Base-by-base conservation (phyloP, 768 basidiomycete species). In the Collybia nuda region DNA sequence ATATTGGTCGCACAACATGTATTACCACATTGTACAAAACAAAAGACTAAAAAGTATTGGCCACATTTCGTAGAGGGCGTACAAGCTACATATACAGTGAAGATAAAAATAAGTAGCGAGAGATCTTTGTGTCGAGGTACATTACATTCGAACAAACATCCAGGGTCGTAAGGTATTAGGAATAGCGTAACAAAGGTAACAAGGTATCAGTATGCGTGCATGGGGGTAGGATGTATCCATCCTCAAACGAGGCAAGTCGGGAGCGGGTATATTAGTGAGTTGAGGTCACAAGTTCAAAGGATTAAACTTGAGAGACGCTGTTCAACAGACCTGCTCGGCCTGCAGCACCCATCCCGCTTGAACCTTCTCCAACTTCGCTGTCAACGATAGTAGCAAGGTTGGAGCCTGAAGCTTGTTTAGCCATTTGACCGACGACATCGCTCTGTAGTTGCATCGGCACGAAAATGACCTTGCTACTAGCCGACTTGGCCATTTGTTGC, bases 401-500 rank as follows among this genome's bases (percentile, higher is more conserved):
- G 15, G 69, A 67, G 32, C 60, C 59, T 6, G 62, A 54, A 18
- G 62, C 51, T 23, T 67, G 62, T 22, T 58, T 62, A 11, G 67
- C 60, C 22, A 86, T 58, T 54, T 85, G 80, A 38, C 75, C 74
- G 19, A 72, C 70, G 26, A 90, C 69, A 56, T 92, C 88, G 60
- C 78, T 87, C 67, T 91, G 90, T 19, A 91, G 77, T 56, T 92
- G 88, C 91, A 93, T 93, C 11, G 90, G 92, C 24, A 94, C 94
- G 60, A 98, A 97, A 50, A 98, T 80, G 58, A 96, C 93, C 69
- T 98, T 98, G 78, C 80, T 85, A 57, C 79, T 77, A n/a, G 88
- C 83, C 14, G 82, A 84, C 69, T 90, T 89, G 42, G 95, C 90
- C 95, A 98, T 98, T 62, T 84, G 79, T 78, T 97, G 93, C 56